Evolutionary conservation across 2,329 filamentous ascomycete species (phyloP).

Genomic region (Colletotrichum theobromicola): DNA sequence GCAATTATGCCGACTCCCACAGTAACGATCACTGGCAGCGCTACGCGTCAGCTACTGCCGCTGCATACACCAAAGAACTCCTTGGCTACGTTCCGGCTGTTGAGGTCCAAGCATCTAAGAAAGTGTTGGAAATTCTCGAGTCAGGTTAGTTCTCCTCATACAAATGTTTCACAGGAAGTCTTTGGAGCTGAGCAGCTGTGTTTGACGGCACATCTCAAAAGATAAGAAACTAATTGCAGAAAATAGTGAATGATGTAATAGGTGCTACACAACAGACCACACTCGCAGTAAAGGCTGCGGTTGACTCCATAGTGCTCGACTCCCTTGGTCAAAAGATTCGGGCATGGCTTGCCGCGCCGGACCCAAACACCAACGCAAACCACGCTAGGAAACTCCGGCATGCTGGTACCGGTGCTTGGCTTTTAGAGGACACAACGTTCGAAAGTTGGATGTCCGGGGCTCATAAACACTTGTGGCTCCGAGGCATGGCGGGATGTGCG

Average conservation of each 20-base stretch:
- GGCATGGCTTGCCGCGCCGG: constrained; percentile 18
- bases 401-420: constrained; percentile 15
- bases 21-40: constrained; percentile 42
- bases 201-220: too few relatives aligned
- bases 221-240: too few relatives aligned
- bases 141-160: background rate
- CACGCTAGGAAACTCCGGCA: constrained; percentile 15
- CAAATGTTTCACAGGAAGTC: background rate
- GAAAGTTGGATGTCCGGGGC: constrained; percentile 17
- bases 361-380: constrained; percentile 10
- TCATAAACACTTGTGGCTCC: constrained; percentile 24
- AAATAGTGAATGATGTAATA: background rate
- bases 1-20: constrained; percentile 44
- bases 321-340: background rate
- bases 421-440: constrained; percentile 12
- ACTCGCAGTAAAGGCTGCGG: background rate
- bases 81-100: rapidly evolving
- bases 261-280: background rate
- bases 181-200: too few relatives aligned
- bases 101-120: rapidly evolving
- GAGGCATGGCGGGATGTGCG: constrained; percentile 22
- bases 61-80: constrained; percentile 26
- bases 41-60: constrained; percentile 39
- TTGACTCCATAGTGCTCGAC: rapidly evolving
- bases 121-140: background rate